phyloP scores from a whole-genome alignment of 2,329 filamentous ascomycete genomes.

The Hypoxylon sp. region DNA sequence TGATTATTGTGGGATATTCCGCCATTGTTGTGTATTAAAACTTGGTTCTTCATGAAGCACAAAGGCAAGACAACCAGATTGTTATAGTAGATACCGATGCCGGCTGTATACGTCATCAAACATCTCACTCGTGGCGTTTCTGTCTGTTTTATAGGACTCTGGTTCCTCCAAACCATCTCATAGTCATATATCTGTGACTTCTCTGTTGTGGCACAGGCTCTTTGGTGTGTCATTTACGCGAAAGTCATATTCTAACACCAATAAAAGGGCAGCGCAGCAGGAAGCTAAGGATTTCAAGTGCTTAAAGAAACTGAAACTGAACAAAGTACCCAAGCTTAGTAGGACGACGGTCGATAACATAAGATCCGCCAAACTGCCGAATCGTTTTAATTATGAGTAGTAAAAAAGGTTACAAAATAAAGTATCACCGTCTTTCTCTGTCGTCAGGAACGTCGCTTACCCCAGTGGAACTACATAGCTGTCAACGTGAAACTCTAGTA shows the following conservation, averaged over 20 bases:
- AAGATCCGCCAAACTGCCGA: too few relatives aligned
- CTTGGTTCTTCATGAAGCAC: background rate
- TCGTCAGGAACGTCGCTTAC: background rate
- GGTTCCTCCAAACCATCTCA: background rate
- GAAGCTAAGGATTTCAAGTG: background rate
- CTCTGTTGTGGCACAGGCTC: background rate
- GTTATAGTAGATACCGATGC: background rate
- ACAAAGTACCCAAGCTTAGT: background rate
- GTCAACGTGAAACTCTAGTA: background rate
- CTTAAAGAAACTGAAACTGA: background rate
- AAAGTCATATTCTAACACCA: background rate
- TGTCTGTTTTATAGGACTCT: background rate
- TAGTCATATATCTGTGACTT: background rate
- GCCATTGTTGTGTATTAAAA: background rate
- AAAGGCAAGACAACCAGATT: background rate
- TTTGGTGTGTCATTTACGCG: background rate
- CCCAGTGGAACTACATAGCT: background rate
- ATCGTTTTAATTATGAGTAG: too few relatives aligned
- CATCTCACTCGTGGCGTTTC: background rate
- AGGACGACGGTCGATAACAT: too few relatives aligned
- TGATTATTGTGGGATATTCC: background rate
- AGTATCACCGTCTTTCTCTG: background rate
- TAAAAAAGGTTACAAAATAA: background rate
- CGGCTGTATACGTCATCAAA: background rate
- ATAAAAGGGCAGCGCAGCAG: background rate